Percentiles rank a stretch among this genome's conserved stretches.
These are phyloP conservation scores for Rubia peregrina DNA, from an alignment of 305 asterid species.

Conservation along the genomic window DNA sequence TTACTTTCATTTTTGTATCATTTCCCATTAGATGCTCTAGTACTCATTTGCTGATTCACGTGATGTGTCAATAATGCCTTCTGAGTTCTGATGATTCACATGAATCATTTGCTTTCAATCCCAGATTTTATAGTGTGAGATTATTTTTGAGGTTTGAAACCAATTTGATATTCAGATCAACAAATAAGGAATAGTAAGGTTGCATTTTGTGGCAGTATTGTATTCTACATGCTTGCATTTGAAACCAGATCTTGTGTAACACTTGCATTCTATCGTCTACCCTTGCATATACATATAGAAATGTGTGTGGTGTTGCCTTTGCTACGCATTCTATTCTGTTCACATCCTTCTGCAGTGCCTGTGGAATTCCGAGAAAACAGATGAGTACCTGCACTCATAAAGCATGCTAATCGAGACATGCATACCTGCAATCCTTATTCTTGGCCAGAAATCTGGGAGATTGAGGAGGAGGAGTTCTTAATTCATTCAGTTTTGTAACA, in stretches of 20 bases:
- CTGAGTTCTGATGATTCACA: background rate
- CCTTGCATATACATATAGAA: background rate
- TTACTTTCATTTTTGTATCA: conserved; percentile 13
- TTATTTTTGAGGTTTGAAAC: background rate
- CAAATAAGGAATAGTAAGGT: background rate
- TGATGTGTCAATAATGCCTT: conserved; percentile 26
- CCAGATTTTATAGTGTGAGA: background rate
- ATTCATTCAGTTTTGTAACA: conserved; percentile 12
- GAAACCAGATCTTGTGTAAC: background rate
- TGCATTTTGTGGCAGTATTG: background rate
- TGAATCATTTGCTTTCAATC: background rate
- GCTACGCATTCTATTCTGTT: background rate
- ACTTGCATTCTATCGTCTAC: too few relatives aligned
- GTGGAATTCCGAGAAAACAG: conserved; percentile 5
- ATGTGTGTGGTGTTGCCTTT: too few relatives aligned
- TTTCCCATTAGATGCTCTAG: conserved; percentile 10
- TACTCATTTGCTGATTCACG: conserved; percentile 22
- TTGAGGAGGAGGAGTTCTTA: too few relatives aligned
- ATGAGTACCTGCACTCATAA: too few relatives aligned
- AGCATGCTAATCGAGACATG: too few relatives aligned
- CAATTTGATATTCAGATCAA: background rate
- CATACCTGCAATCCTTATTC: conserved; percentile 43
- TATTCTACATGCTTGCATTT: background rate
- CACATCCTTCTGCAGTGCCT: conserved; percentile 52
- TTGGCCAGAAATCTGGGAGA: conserved; percentile 29